These are phyloP conservation scores for Aspergillus heteromorphus DNA, from an alignment of 495 filamentous ascomycete species.

Conservation along the genomic window DNA sequence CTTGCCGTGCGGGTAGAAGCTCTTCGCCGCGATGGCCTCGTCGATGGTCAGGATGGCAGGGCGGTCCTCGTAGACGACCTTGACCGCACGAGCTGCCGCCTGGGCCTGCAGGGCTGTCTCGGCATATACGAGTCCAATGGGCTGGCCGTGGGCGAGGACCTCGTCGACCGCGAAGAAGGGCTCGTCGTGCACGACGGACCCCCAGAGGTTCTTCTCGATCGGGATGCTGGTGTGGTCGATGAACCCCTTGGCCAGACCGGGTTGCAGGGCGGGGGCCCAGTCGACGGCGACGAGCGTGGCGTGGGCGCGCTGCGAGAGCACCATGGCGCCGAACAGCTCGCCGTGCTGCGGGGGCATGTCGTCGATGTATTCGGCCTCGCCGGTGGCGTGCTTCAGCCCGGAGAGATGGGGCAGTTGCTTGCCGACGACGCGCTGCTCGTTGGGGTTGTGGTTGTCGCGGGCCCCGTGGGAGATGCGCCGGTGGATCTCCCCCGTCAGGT, in stretches of 20 bases:
- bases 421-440: slow-evolving; percentile 70
- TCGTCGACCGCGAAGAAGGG: slow-evolving; percentile 78
- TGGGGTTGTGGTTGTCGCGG: slow-evolving; percentile 48
- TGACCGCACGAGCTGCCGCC: slow-evolving; percentile 73
- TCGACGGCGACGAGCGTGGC: slow-evolving; percentile 78
- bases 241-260: slow-evolving; percentile 58
- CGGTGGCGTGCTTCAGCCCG: slow-evolving; percentile 87
- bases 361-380: slow-evolving; percentile 94
- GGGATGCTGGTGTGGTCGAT: slow-evolving; percentile 72
- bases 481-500: slow-evolving; percentile 55
- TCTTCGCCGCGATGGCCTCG: slow-evolving; percentile 45
- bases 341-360: slow-evolving; percentile 85
- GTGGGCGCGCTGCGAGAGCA: slow-evolving; percentile 70
- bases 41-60: slow-evolving; percentile 85
- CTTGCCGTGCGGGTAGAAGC: slow-evolving; percentile 61
- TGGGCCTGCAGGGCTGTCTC: slow-evolving; percentile 71
- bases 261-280: slow-evolving; percentile 65
- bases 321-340: slow-evolving; percentile 81
- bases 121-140: slow-evolving; percentile 84
- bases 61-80: slow-evolving; percentile 87
- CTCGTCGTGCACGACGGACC: slow-evolving; percentile 80
- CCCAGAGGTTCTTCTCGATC: slow-evolving; percentile 85
- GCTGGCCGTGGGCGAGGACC: slow-evolving; percentile 85
- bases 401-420: slow-evolving; percentile 76
- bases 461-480: slow-evolving; percentile 50